phyloP scores from a whole-genome alignment of 129 eudicot genomes.

The Flaveria bidentis region DNA sequence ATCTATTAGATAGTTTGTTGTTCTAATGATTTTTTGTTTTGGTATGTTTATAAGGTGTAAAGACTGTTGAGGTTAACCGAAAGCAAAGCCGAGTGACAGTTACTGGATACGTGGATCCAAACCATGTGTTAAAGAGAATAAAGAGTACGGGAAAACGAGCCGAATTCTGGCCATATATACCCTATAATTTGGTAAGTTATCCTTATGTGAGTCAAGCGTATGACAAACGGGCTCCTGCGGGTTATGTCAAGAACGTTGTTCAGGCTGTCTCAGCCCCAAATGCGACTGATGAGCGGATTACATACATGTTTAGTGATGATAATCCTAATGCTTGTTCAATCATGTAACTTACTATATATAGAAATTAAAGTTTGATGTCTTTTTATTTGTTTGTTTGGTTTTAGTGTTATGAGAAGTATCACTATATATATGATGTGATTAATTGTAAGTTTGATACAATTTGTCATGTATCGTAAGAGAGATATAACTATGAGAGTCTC shows the following conservation, averaged over 20 bases:
- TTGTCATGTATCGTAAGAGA: constrained; percentile 26
- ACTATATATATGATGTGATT: constrained; percentile 23
- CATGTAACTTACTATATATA: constrained; percentile 50
- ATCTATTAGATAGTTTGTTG: background rate
- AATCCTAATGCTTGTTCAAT: constrained; percentile 90
- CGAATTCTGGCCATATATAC: constrained; percentile 91
- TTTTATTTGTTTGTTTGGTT: constrained; percentile 16
- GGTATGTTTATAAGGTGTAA: constrained; percentile 54
- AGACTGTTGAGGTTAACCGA: constrained; percentile 61
- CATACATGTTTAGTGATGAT: constrained; percentile 77
- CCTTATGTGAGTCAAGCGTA: constrained; percentile 64
- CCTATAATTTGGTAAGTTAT: constrained; percentile 62
- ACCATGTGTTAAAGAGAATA: constrained; percentile 66
- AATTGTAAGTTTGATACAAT: constrained; percentile 29
- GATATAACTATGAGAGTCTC: no score
- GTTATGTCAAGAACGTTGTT: constrained; percentile 65
- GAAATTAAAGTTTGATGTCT: constrained; percentile 9
- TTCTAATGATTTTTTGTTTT: background rate
- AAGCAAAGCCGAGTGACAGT: constrained; percentile 75
- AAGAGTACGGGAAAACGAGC: constrained; percentile 87
- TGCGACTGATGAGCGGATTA: constrained; percentile 57
- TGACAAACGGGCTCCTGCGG: constrained; percentile 90
- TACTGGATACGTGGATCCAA: constrained; percentile 73
- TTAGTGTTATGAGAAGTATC: constrained; percentile 13
- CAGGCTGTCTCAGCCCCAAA: constrained; percentile 58